Evolutionary conservation across 352 stramenopile species (phyloP).

Genomic region (Phytopythium helicoides): DNA sequence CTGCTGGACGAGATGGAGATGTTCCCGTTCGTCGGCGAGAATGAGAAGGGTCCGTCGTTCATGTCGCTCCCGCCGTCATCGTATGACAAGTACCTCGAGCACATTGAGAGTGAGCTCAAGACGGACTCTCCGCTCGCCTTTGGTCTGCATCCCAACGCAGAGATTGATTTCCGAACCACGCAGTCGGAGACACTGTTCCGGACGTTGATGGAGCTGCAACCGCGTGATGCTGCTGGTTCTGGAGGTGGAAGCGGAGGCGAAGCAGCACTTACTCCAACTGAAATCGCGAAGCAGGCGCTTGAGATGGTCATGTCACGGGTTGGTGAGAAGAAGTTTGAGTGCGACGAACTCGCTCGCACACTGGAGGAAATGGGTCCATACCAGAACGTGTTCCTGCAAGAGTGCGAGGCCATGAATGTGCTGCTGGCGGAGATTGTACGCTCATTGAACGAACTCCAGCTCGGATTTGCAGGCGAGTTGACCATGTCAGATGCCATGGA

Average conservation of each 20-base stretch:
- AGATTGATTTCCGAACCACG: slow-evolving; percentile 98
- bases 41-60: slow-evolving; percentile 93
- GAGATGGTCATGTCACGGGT: slow-evolving; percentile 95
- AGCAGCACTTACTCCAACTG: slow-evolving; percentile 89
- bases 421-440: slow-evolving; percentile 94
- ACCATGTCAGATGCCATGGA: slow-evolving; percentile 99
- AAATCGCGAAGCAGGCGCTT: slow-evolving; percentile 89
- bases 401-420: slow-evolving; percentile 97
- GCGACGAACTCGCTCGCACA: slow-evolving; percentile 92
- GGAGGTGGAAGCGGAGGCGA: slow-evolving; percentile 2
- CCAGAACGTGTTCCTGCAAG: slow-evolving; percentile 98
- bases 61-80: slow-evolving; percentile 94
- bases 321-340: slow-evolving; percentile 97
- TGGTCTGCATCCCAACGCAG: slow-evolving; percentile 96
- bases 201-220: slow-evolving; percentile 96
- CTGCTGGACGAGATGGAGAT: slow-evolving; percentile 98
- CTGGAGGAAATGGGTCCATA: slow-evolving; percentile 95
- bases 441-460: slow-evolving; percentile 95
- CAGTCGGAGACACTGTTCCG: slow-evolving; percentile 96
- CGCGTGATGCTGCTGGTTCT: slow-evolving; percentile 86
- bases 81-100: slow-evolving; percentile 97
- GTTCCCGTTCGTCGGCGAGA: slow-evolving; percentile 96
- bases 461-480: slow-evolving; percentile 96
- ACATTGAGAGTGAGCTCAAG: slow-evolving; percentile 96
- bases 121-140: slow-evolving; percentile 97